Base-by-base conservation (phyloP, 495 filamentous ascomycete genomes). In the Penicillium flavigenum region DNA sequence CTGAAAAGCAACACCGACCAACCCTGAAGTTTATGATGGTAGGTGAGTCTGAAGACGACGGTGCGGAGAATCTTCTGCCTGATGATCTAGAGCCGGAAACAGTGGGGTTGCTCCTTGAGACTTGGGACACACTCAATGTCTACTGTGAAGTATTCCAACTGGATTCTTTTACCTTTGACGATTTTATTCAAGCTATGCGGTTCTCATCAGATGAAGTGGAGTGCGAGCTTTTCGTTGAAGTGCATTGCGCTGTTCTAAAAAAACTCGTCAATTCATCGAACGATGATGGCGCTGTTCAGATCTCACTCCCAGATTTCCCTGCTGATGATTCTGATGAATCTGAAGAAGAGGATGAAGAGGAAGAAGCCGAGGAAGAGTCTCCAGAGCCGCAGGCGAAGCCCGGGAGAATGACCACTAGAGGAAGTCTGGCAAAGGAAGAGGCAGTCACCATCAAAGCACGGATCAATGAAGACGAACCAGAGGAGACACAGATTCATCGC, bases 91-190 rank as follows among this genome's bases (percentile, higher is more conserved):
- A 82, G 16, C 90, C 91, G 82, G 83, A 88, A 63, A 90, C 90
- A 3, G 84, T 95, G 10, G 91, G 91, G 1, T 79, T 82, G 12
- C 76, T 97, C 10, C 75, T 97, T 27, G 92, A 96, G 71, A 90
- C 87, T 0, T 98, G 95, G 95, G 88, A 96, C 58, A 96, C 92
- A 6, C 79, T 98, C 24, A 98, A 96, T 65, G 93, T 98, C 32
- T 96, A 95, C 66, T 95, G 91, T 63, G 89, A 96, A 65, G 87
- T 96, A 10, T 96, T 91, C 63, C 83, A 89, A 60, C 79, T 98
- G 22, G 94, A 98, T 68, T 97, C 93, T 0, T 98, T 98, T 65
- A 98, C 93, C 0, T 93, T 98, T 63, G 94, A 98, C 66, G 95
- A 98, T 72, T 98, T 90, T 64, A 73, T 96, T 19, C 90, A 97